Base-by-base conservation (phyloP, 257 asterid genomes). In the Solanum chilense region DNA sequence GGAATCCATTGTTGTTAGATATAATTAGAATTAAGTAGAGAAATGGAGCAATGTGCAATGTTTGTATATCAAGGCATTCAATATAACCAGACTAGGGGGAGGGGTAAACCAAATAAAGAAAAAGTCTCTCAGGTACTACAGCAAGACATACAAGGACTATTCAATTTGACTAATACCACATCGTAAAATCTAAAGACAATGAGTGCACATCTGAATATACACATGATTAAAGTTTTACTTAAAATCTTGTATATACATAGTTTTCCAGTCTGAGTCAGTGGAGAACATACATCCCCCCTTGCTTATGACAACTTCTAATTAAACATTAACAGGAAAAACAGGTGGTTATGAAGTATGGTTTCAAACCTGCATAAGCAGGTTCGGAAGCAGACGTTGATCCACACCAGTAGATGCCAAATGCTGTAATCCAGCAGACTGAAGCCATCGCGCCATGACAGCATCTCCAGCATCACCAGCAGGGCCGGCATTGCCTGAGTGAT, bases 391-490 rank as follows among this genome's bases (percentile, higher is more conserved):
- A 60, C 98, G 96, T 47, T 96, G 91, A 93, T 96, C 99, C 25
- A 94, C 91, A 3, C 95, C 92, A 86, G 91, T 95, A 58, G 98
- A 93, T 62, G 98, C 99, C 97, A 97, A 95, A 96, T 97, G 99
- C 97, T 97, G 99, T 93, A 97, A 92, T 87, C 99, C 99, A 1
- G 99, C 99, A 86, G 99, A 97, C 91, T 97, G 99, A 86, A 96
- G 98, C 99, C 99, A 97, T 91, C 99, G 93, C 7, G 99, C 98
- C 99, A 94, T 97, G 88, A 97, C 99, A 10, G 98, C 99, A 52
- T 97, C 99, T 62, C 99, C 98, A 45, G 99, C 98, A 89, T 97
- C 99, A 87, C 98, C 97, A 58, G 94, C 89, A 80, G 96, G 76
- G 87, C 89, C 56, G 87, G 95, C 88, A 92, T 94, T 70, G 91